Evolutionary conservation across 148 eudicot genomes (phyloP).

Genomic region (Fagopyrum homotropicum): DNA sequence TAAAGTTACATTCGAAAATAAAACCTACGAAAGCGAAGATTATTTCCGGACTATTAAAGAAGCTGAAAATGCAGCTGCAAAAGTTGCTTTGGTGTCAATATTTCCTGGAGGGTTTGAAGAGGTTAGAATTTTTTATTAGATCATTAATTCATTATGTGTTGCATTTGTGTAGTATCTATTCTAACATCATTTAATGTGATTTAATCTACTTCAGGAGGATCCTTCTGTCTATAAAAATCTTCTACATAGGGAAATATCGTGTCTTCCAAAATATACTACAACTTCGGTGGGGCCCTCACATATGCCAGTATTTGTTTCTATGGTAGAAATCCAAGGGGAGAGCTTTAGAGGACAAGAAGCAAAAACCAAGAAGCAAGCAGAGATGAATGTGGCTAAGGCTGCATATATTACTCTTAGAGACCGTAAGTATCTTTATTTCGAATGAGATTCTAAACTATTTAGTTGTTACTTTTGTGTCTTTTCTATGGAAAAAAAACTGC

Average conservation of each 20-base stretch:
- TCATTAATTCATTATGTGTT: background rate
- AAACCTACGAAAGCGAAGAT: constrained; percentile 33
- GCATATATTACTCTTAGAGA: constrained; percentile 49
- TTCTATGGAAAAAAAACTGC: background rate
- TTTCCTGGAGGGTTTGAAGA: constrained; percentile 36
- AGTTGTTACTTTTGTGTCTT: background rate
- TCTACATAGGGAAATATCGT: constrained; percentile 29
- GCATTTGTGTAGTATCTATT: background rate
- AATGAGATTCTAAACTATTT: background rate
- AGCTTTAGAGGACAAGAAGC: constrained; percentile 57
- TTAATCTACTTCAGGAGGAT: constrained; percentile 36
- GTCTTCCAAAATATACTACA: constrained; percentile 50
- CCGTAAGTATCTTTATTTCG: constrained; percentile 30
- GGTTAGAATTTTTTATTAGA: constrained; percentile 29
- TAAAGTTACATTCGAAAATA: constrained; percentile 50
- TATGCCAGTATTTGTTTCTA: constrained; percentile 43
- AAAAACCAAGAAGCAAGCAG: constrained; percentile 73
- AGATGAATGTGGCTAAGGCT: constrained; percentile 66
- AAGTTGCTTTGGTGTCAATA: constrained; percentile 47
- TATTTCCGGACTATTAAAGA: constrained; percentile 53
- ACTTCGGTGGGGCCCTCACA: constrained; percentile 49
- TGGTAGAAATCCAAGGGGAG: constrained; percentile 35
- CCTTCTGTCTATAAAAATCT: constrained; percentile 50
- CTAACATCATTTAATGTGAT: background rate
- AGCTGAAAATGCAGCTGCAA: constrained; percentile 83